A percentile compares a stretch with the other conserved stretches of the same genome.
Conservation (phyloP, 352 stramenopile species). For the Pythium rishiriense region DNA sequence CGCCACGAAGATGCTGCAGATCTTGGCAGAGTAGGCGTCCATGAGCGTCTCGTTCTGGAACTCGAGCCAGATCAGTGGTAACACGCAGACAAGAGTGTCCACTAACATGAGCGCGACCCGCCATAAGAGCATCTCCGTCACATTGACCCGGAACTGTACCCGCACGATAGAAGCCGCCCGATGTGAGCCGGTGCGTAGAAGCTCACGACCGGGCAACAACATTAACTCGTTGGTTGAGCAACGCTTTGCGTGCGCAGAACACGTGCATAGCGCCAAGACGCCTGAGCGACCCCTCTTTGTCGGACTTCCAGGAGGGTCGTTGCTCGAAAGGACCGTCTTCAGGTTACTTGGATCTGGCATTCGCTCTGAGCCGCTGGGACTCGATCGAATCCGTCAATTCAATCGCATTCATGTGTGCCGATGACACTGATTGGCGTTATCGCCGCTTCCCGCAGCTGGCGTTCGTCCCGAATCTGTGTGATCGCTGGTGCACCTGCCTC, state of each 20-base stretch:
- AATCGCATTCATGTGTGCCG: too few relatives aligned
- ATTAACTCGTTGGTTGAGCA: neutral
- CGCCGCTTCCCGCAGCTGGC: too few relatives aligned
- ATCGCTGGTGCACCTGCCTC: too few relatives aligned
- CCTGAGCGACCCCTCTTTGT: neutral
- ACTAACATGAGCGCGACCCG: neutral
- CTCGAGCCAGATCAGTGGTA: neutral
- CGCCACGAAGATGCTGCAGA: neutral
- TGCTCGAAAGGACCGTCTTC: too few relatives aligned
- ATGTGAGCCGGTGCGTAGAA: neutral
- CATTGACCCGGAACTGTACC: neutral
- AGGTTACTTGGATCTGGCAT: too few relatives aligned
- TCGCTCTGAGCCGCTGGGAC: too few relatives aligned
- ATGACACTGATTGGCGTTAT: too few relatives aligned
- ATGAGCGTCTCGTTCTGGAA: neutral
- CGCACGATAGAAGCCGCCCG: neutral
- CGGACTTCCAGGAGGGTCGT: too few relatives aligned
- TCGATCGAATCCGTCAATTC: too few relatives aligned
- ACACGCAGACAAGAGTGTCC: neutral
- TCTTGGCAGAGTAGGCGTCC: neutral
- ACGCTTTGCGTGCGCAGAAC: neutral
- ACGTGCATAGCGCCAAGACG: neutral
- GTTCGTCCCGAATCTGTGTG: too few relatives aligned
- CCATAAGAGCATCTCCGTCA: neutral
- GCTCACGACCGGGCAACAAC: neutral